Evolutionary conservation across 2,329 filamentous ascomycete genomes (phyloP), one percentile per base, ranked within the genome.

Genomic region (Hortaea sp.): DNA sequence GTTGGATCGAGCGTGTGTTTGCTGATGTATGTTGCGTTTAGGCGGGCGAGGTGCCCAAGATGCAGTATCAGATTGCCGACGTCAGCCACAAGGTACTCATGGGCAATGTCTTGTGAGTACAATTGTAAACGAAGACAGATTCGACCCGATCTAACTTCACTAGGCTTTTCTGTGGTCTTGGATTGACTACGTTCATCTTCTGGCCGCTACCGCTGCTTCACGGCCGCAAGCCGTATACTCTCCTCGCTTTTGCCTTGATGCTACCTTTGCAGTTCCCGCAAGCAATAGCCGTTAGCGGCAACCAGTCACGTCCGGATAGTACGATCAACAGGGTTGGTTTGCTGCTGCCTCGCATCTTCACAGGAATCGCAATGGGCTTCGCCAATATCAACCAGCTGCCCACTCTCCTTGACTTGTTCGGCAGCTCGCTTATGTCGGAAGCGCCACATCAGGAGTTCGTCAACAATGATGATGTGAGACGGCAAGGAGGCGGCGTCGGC

Each of bases 141-240:
- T 7, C 5, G 7, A n/a, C 29, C 45, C 50, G 39, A 53, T 47
- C 9, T 37, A 4, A n/a, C 5, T 2, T 12, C 12, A 10, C 6
- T 44, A 68, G 68, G 28, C 75, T 88, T 44, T 89, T 85, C 59
- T 58, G 84, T 30, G 84, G 83, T 6, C 71, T 89, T 51, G 82
- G 82, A 0, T 64, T 88, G 35, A 78, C 84, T 0, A 85, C 81
- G 0, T 75, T 86, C 46, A 67, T 87, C 48, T 77, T 77, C 53
- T 89, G 85, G 85, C 83, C 85, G 3, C 66, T 88, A 5, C 82
- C 84, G 5, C 70, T 87, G 5, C 72, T 89, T 1, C 84, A 89
- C 60, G 85, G 85, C 3, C 76, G 85, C 7, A 88, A 88, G 58
- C 82, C 84, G 1, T 89, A 89, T 57, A 79, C 83, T n/a, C 68